These are phyloP conservation scores for Bathelium albidoporum DNA, from an alignment of 495 filamentous ascomycete genomes.

Conservation along the genomic window DNA sequence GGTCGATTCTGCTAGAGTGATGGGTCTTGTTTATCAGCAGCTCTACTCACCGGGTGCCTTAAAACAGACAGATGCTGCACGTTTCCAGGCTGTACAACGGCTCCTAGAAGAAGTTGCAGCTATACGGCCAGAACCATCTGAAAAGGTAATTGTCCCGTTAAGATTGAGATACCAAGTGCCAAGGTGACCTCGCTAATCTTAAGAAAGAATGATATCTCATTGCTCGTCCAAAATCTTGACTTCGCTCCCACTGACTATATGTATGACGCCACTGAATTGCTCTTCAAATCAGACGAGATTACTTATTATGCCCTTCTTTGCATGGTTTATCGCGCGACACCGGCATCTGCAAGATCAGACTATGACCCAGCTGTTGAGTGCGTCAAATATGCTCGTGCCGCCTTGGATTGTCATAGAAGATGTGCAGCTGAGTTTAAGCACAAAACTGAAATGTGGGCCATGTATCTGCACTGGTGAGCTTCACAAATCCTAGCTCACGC, in stretches of 20 bases:
- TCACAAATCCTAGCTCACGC: background rate
- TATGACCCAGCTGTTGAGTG: slow-evolving; percentile 35
- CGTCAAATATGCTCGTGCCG: slow-evolving; percentile 46
- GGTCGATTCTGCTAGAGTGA: slow-evolving; percentile 15
- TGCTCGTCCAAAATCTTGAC: background rate
- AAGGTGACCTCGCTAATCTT: background rate
- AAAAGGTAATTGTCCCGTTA: slow-evolving; percentile 4
- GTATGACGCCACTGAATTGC: slow-evolving; percentile 23
- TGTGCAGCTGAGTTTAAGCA: slow-evolving; percentile 41
- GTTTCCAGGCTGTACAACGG: slow-evolving; percentile 9
- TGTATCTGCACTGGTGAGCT: slow-evolving; percentile 54
- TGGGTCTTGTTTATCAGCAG: slow-evolving; percentile 19
- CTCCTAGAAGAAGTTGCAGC: slow-evolving; percentile 13
- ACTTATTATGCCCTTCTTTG: slow-evolving; percentile 43
- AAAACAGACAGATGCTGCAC: slow-evolving; percentile 9
- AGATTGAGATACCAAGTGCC: background rate
- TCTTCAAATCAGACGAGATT: slow-evolving; percentile 46
- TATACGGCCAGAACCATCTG: slow-evolving; percentile 5
- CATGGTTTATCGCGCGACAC: slow-evolving; percentile 54
- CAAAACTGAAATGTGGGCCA: slow-evolving; percentile 37
- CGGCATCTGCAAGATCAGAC: slow-evolving; percentile 35
- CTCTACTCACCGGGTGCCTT: slow-evolving; percentile 23
- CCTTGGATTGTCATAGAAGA: slow-evolving; percentile 44
- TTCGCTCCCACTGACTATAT: slow-evolving; percentile 7
- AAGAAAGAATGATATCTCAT: slow-evolving; percentile 5